A percentile compares a stretch with the other conserved stretches of the same genome.
phyloP scores from a whole-genome alignment of 371 early-diverging fungal species.

The Blakeslea trispora region DNA sequence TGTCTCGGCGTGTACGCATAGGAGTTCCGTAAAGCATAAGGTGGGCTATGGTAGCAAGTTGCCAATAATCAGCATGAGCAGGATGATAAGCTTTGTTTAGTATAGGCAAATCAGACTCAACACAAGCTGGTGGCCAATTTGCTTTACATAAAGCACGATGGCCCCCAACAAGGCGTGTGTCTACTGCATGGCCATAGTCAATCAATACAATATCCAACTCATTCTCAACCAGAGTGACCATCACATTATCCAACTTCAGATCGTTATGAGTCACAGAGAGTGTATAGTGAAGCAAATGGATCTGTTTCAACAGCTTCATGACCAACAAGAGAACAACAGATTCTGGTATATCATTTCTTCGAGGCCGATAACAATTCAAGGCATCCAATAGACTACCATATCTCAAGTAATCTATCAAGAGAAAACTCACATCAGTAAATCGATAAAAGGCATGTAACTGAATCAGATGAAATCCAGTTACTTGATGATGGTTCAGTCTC shows the following conservation, averaged over 20 bases:
- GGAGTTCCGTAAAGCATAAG: conserved; percentile 37
- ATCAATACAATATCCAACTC: conserved; percentile 33
- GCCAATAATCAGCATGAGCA: conserved; percentile 45
- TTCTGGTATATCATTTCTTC: conserved; percentile 33
- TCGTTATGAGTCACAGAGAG: conserved; percentile 47
- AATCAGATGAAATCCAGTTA: conserved; percentile 1
- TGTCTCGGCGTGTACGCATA: conserved; percentile 7
- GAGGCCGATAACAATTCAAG: conserved; percentile 26
- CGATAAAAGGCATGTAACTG: conserved; percentile 13
- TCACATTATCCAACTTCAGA: conserved; percentile 51
- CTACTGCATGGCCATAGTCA: conserved; percentile 51
- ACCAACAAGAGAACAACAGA: conserved; percentile 34
- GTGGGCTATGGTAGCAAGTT: conserved; percentile 39
- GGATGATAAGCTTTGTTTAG: conserved; percentile 27
- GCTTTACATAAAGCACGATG: conserved; percentile 22
- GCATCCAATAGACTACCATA: conserved; percentile 41
- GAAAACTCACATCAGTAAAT: conserved; percentile 33
- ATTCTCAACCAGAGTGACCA: conserved; percentile 23
- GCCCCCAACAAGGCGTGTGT: conserved; percentile 14
- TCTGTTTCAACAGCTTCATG: conserved; percentile 24
- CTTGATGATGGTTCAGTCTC: background rate
- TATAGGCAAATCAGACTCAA: conserved; percentile 19
- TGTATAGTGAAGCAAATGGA: conserved; percentile 29
- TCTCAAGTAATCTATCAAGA: conserved; percentile 29
- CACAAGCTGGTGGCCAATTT: conserved; percentile 34